Percentiles rank a stretch among this genome's conserved stretches.
phyloP scores from a whole-genome alignment of 23 red algal species.

The Pyropia haitanensis region DNA sequence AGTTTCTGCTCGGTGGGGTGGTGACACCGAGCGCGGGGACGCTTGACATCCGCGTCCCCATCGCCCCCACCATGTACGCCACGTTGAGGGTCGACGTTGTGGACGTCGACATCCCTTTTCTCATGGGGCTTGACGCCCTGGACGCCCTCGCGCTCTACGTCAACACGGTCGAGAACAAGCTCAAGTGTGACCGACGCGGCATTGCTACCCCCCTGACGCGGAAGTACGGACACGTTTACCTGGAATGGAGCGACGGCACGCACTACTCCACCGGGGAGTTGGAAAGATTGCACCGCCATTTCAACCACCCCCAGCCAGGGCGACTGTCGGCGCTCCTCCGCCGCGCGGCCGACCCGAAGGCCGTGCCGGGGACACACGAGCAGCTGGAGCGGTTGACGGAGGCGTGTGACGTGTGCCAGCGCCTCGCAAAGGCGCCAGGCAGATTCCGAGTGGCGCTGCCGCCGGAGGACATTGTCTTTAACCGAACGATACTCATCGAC shows the following conservation, averaged over 20 bases:
- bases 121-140: conserved; percentile 2
- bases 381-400: not conserved
- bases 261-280: too few species aligned
- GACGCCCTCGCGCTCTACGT: not conserved
- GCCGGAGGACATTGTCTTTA: not conserved
- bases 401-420: conserved; percentile 2
- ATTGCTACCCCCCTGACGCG: not conserved
- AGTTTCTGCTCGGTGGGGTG: not conserved
- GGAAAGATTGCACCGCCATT: not conserved
- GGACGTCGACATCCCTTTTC: conserved; percentile 2
- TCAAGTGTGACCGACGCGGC: not conserved
- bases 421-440: not conserved
- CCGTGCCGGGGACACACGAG: not conserved
- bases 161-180: not conserved
- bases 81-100: not conserved
- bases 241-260: not conserved
- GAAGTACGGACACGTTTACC: conserved; percentile 10
- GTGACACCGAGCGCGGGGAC: not conserved
- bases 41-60: not conserved
- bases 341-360: not conserved
- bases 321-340: not conserved
- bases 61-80: not conserved
- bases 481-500: conserved; percentile 7
- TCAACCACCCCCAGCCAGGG: conserved; percentile 5
- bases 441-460: conserved; percentile 2